phyloP scores from a whole-genome alignment of 2,329 filamentous ascomycete genomes.

The Rhinocladiella mackenziei region DNA sequence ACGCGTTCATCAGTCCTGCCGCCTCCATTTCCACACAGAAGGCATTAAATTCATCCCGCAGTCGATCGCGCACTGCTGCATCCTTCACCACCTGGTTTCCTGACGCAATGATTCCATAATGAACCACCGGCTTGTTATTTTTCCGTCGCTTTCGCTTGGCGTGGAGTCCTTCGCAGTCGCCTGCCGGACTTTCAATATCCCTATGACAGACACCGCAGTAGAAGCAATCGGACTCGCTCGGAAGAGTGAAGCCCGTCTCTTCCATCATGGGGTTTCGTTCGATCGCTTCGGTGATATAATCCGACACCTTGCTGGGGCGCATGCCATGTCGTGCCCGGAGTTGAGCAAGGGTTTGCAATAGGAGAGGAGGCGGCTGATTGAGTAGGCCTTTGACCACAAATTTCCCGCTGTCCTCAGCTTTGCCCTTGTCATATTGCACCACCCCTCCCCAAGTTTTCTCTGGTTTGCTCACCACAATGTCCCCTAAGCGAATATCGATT shows the following conservation, averaged over 20 bases:
- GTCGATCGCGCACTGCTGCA: neutral
- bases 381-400: neutral
- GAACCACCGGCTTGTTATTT: neutral
- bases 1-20: neutral
- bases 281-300: neutral
- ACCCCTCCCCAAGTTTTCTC: neutral
- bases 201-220: neutral
- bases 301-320: neutral
- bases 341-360: neutral
- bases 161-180: neutral
- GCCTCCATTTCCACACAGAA: slow-evolving; percentile 2
- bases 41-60: neutral
- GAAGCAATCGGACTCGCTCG: neutral
- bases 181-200: neutral
- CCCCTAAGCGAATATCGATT: neutral
- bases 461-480: neutral
- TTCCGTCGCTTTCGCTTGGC: neutral
- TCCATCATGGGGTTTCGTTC: neutral
- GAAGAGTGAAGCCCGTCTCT: neutral
- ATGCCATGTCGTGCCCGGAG: neutral
- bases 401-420: neutral
- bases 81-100: slow-evolving; percentile 2
- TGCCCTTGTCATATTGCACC: neutral
- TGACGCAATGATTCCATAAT: slow-evolving; percentile 2
- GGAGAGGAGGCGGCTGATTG: neutral